Evolutionary conservation across 2,329 filamentous ascomycete genomes (phyloP).

Genomic region (Camillea tinctor): DNA sequence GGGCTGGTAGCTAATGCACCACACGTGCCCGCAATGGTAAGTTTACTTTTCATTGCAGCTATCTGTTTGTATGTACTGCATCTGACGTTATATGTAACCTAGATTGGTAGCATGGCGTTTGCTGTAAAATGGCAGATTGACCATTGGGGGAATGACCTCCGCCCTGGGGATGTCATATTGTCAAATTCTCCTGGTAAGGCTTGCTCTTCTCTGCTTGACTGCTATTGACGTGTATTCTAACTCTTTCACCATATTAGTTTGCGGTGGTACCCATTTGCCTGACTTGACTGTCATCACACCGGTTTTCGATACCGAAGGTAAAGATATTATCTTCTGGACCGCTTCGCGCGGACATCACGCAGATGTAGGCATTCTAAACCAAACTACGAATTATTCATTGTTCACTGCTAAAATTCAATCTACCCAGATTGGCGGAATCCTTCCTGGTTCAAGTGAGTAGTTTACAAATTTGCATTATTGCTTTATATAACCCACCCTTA

Average conservation of each 20-base stretch:
- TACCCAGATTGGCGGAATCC: too few relatives aligned
- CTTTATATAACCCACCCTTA: too few relatives aligned
- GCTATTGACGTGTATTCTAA: neutral
- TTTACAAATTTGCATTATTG: too few relatives aligned
- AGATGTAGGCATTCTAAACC: slow-evolving; percentile 5
- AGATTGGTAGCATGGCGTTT: slow-evolving; percentile 11
- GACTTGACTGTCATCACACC: slow-evolving; percentile 16
- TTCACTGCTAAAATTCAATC: too few relatives aligned
- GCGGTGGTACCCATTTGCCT: slow-evolving; percentile 5
- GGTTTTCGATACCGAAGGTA: slow-evolving; percentile 14
- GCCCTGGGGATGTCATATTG: slow-evolving; percentile 9
- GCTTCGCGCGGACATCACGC: slow-evolving; percentile 16
- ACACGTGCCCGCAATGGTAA: slow-evolving; percentile 60
- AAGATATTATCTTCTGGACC: slow-evolving; percentile 16
- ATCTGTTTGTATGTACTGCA: neutral
- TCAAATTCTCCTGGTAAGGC: slow-evolving; percentile 6
- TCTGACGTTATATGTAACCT: neutral
- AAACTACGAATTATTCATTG: too few relatives aligned
- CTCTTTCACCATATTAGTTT: neutral
- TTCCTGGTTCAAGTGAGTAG: too few relatives aligned
- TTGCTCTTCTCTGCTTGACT: neutral
- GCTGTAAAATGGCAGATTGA: slow-evolving; percentile 12
- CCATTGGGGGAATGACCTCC: slow-evolving; percentile 5
- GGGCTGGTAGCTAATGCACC: slow-evolving; percentile 80
- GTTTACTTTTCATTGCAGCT: too few relatives aligned